Conservation (phyloP, 2,329 filamentous ascomycete species). For the Pyricularia pennisetigena region DNA sequence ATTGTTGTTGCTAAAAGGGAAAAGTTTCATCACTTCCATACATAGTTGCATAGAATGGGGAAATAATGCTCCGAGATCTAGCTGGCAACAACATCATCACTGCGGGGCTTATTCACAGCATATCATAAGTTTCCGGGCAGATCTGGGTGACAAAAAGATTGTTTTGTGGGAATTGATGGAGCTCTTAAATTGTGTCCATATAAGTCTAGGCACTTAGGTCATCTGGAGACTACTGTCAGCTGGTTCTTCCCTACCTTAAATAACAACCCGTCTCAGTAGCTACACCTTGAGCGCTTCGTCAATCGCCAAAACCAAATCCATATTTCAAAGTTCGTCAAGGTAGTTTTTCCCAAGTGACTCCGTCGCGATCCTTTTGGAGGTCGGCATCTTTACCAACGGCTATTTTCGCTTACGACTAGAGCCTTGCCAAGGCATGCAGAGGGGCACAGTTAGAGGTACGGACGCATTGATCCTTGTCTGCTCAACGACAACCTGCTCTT, state of each 20-base stretch:
- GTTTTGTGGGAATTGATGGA: background rate
- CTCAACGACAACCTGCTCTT: too few species aligned
- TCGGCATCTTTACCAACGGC: background rate
- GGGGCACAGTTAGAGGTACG: background rate
- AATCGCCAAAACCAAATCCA: background rate
- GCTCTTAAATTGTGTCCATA: background rate
- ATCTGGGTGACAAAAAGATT: too few species aligned
- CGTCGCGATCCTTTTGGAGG: background rate
- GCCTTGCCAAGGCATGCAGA: background rate
- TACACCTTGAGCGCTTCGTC: background rate
- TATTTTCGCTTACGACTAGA: background rate
- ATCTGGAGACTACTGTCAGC: background rate
- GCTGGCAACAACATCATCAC: too few species aligned
- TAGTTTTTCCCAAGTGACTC: background rate
- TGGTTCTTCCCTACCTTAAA: background rate
- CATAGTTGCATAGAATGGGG: too few species aligned
- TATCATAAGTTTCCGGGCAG: too few species aligned
- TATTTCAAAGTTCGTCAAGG: background rate
- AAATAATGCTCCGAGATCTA: too few species aligned
- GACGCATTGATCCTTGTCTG: background rate
- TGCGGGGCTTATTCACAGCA: too few species aligned
- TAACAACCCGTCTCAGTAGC: background rate
- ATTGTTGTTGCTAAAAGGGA: too few species aligned
- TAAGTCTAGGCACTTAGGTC: background rate
- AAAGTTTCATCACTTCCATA: too few species aligned